These are phyloP conservation scores for Brasenia schreberi DNA, from an alignment of 164 flowering plant species.

Conservation along the genomic window DNA sequence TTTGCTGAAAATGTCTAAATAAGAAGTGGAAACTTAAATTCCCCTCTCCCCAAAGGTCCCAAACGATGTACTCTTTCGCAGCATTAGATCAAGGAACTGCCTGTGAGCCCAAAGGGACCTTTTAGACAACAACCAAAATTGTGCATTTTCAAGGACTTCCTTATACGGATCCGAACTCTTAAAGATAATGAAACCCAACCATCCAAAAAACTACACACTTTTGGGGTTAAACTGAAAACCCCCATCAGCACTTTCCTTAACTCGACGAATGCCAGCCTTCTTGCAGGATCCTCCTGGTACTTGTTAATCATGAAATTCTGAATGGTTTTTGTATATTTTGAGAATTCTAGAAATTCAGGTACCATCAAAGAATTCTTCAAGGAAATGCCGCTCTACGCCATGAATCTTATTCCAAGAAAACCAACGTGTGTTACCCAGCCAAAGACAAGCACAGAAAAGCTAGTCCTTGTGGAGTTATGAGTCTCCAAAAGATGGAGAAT, in stretches of 20 bases:
- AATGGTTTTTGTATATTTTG: slow-evolving; percentile 68
- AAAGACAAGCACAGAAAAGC: not conserved
- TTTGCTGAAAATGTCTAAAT: slow-evolving; percentile 46
- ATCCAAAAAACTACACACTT: slow-evolving; percentile 66
- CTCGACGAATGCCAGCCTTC: slow-evolving; percentile 64
- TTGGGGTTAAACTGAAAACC: slow-evolving; percentile 48
- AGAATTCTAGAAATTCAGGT: slow-evolving; percentile 61
- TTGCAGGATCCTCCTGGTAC: slow-evolving; percentile 67
- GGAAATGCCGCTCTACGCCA: slow-evolving; percentile 42
- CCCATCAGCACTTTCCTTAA: slow-evolving; percentile 69
- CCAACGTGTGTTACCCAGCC: slow-evolving; percentile 40
- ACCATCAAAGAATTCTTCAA: slow-evolving; percentile 66
- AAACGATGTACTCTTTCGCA: slow-evolving; percentile 22
- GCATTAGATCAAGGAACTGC: slow-evolving; percentile 57
- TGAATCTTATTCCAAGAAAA: slow-evolving; percentile 78
- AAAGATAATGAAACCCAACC: slow-evolving; percentile 77
- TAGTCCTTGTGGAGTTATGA: too few species aligned
- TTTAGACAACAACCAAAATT: slow-evolving; percentile 48
- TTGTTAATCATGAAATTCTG: slow-evolving; percentile 76
- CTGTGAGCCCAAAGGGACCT: slow-evolving; percentile 61
- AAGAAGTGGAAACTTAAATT: slow-evolving; percentile 45
- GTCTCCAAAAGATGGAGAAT: too few species aligned
- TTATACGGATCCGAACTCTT: slow-evolving; percentile 10
- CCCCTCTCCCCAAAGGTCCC: slow-evolving; percentile 9
- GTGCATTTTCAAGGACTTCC: slow-evolving; percentile 12